A percentile compares a stretch with the other conserved stretches of the same genome.
phyloP scores from a whole-genome alignment of 179 eudicot genomes.

The Spergularia azorica region DNA sequence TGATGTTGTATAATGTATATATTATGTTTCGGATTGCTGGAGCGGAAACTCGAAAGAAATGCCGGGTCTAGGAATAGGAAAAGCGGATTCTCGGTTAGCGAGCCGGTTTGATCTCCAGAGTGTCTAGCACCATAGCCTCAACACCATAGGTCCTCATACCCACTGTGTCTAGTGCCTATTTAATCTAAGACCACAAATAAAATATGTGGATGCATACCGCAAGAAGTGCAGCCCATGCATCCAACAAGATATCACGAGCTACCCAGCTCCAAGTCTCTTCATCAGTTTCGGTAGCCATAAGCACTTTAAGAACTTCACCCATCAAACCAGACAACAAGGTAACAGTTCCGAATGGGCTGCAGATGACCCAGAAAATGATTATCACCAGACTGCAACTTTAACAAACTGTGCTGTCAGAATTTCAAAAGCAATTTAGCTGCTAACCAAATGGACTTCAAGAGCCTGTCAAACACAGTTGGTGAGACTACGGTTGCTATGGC shows the following conservation, averaged over 20 bases:
- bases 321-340: slow-evolving; percentile 77
- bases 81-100: too few relatives aligned
- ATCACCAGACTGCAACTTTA: slow-evolving; percentile 15
- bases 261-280: slow-evolving; percentile 99
- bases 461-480: slow-evolving; percentile 68
- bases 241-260: slow-evolving; percentile 93
- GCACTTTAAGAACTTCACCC: slow-evolving; percentile 80
- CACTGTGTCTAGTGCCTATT: too few relatives aligned
- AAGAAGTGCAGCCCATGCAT: slow-evolving; percentile 91
- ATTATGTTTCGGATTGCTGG: too few relatives aligned
- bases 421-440: slow-evolving; percentile 23
- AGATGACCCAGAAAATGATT: slow-evolving; percentile 21
- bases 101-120: too few relatives aligned
- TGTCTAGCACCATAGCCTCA: too few relatives aligned
- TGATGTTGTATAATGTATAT: too few relatives aligned
- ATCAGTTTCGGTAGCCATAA: slow-evolving; percentile 58
- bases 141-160: too few relatives aligned
- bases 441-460: slow-evolving; percentile 79
- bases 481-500: slow-evolving; percentile 78
- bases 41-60: too few relatives aligned
- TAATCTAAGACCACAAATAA: background rate
- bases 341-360: slow-evolving; percentile 93
- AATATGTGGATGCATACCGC: slow-evolving; percentile 48
- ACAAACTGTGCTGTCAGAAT: slow-evolving; percentile 2
- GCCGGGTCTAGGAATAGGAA: too few relatives aligned